Evolutionary conservation across 2,329 filamentous ascomycete species (phyloP).

Genomic region (Diaporthe sp.): DNA sequence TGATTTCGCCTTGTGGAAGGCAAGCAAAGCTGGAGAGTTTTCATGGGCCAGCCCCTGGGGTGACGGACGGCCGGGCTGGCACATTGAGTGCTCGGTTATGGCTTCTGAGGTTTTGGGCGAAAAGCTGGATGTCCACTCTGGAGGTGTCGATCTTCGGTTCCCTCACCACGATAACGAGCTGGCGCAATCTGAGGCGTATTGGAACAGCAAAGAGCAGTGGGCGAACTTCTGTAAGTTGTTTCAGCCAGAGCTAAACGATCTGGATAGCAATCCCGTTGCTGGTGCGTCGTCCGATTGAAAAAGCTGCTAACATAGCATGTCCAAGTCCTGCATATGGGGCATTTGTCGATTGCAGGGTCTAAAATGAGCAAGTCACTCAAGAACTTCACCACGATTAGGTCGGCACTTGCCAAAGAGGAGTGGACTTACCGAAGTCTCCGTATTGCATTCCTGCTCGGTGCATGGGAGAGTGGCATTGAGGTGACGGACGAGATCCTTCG

Average conservation of each 20-base stretch:
- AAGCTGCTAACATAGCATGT: neutral
- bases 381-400: slow-evolving; percentile 94
- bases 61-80: slow-evolving; percentile 90
- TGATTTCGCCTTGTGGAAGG: slow-evolving; percentile 96
- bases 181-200: slow-evolving; percentile 80
- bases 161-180: slow-evolving; percentile 94
- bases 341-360: slow-evolving; percentile 87
- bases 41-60: slow-evolving; percentile 93
- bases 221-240: slow-evolving; percentile 79
- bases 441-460: slow-evolving; percentile 77
- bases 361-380: slow-evolving; percentile 98
- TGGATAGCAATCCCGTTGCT: neutral
- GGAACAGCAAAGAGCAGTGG: slow-evolving; percentile 74
- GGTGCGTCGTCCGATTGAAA: too few relatives aligned
- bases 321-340: slow-evolving; percentile 84
- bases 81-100: slow-evolving; percentile 98
- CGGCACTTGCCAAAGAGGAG: slow-evolving; percentile 77
- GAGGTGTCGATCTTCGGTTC: slow-evolving; percentile 91
- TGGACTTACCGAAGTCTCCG: slow-evolving; percentile 77
- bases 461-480: slow-evolving; percentile 79
- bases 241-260: neutral
- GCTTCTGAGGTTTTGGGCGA: slow-evolving; percentile 88
- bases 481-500: slow-evolving; percentile 76
- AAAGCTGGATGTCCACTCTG: slow-evolving; percentile 90
- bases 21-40: slow-evolving; percentile 91